Conservation (phyloP, 768 basidiomycete genomes). For the Boletus eberwhitei region DNA sequence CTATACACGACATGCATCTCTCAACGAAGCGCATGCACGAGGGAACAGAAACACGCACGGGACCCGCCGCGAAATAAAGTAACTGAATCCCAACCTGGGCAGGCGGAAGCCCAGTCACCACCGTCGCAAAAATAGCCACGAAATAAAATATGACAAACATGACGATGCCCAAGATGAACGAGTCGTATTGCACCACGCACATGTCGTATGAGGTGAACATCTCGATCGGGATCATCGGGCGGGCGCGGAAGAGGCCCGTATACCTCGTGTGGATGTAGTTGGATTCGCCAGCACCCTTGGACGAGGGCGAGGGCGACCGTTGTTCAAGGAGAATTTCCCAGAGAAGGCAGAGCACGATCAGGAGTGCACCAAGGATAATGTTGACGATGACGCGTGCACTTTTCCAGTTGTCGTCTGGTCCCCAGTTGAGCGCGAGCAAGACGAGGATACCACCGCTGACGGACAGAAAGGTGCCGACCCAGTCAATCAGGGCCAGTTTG, state of each 20-base stretch:
- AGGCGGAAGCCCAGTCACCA: conserved; percentile 42
- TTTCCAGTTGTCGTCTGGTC: conserved; percentile 42
- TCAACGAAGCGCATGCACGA: neutral
- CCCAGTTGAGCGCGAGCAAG: conserved; percentile 51
- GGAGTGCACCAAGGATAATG: conserved; percentile 43
- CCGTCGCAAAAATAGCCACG: conserved; percentile 48
- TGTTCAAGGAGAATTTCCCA: conserved; percentile 45
- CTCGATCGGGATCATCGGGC: conserved; percentile 46
- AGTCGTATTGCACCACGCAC: conserved; percentile 35
- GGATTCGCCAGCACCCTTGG: neutral
- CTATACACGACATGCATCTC: conserved; percentile 18
- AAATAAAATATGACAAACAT: conserved; percentile 55
- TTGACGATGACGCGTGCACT: conserved; percentile 43
- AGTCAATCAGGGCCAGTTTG: conserved; percentile 40
- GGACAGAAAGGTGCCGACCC: conserved; percentile 46
- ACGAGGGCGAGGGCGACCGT: neutral
- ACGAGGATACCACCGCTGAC: conserved; percentile 43
- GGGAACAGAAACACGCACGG: conserved; percentile 29
- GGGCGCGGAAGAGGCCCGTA: conserved; percentile 25
- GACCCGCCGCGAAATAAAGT: conserved; percentile 51
- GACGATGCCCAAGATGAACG: conserved; percentile 44
- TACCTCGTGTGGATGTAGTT: neutral
- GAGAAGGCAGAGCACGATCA: conserved; percentile 37
- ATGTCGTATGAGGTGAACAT: conserved; percentile 44
- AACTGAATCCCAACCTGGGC: conserved; percentile 43